Conservation (phyloP, 2,329 filamentous ascomycete species). For the Claviceps spartinae region DNA sequence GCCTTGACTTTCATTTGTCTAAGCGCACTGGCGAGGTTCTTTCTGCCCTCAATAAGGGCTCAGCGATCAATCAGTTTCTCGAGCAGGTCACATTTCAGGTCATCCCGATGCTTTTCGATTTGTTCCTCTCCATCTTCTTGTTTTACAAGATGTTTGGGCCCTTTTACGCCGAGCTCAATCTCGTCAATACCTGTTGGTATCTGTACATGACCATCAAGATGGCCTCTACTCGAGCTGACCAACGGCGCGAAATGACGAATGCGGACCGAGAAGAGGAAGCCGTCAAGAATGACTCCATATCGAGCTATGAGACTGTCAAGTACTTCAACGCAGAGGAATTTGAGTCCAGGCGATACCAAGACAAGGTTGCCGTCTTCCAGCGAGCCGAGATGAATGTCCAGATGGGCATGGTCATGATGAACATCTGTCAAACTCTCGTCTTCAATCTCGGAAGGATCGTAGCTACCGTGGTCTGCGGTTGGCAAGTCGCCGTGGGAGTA, state of each 20-base stretch:
- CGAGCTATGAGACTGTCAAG: conserved; percentile 93
- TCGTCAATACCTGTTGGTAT: conserved; percentile 89
- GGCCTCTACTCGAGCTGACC: conserved; percentile 83
- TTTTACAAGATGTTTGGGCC: conserved; percentile 52
- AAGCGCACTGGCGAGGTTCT: conserved; percentile 95
- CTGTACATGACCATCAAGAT: conserved; percentile 93
- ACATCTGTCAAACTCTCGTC: conserved; percentile 65
- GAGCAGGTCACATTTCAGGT: conserved; percentile 96
- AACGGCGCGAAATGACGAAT: conserved; percentile 88
- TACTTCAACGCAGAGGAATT: conserved; percentile 79
- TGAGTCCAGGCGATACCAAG: conserved; percentile 60
- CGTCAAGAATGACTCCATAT: conserved; percentile 96
- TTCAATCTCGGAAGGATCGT: conserved; percentile 66
- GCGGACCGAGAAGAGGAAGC: conserved; percentile 90
- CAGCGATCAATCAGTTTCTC: conserved; percentile 89
- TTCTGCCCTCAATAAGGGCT: conserved; percentile 90
- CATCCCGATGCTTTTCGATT: conserved; percentile 83
- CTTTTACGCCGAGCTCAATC: conserved; percentile 80
- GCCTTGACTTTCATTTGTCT: conserved; percentile 88
- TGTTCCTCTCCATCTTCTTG: conserved; percentile 64
- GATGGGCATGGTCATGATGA: conserved; percentile 66
- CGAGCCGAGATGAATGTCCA: conserved; percentile 62
- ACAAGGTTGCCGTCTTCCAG: conserved; percentile 59
- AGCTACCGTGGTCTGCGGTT: conserved; percentile 60
- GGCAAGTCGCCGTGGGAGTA: conserved; percentile 56